phyloP scores from a whole-genome alignment of 2,329 filamentous ascomycete species.

The Pseudogymnoascus sp. region DNA sequence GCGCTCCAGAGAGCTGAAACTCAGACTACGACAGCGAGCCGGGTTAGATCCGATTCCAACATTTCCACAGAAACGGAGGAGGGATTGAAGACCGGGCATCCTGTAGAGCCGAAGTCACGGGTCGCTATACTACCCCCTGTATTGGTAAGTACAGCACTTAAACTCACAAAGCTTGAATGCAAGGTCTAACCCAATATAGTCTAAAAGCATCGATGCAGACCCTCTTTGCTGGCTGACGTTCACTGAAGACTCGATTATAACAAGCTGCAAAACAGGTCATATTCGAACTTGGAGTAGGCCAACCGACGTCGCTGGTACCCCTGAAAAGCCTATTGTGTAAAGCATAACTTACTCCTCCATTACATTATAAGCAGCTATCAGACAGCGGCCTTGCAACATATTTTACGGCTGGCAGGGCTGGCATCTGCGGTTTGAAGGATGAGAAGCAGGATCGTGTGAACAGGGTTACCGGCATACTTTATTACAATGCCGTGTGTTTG shows the following conservation, averaged over 20 bases:
- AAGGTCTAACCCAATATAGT: conserved; percentile 37
- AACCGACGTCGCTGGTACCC: conserved; percentile 14
- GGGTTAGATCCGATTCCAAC: conserved; percentile 64
- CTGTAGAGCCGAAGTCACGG: conserved; percentile 73
- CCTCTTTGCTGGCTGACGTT: conserved; percentile 89
- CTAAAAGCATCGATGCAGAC: conserved; percentile 77
- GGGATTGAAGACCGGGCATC: conserved; percentile 33
- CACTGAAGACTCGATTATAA: conserved; percentile 86
- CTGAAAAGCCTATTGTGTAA: conserved; percentile 1
- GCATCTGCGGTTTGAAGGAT: neutral
- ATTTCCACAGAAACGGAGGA: conserved; percentile 47
- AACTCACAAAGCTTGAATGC: neutral
- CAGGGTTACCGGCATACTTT: neutral
- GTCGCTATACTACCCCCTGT: conserved; percentile 87
- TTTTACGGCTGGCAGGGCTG: neutral
- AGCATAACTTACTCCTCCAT: neutral
- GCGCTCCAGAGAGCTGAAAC: conserved; percentile 52
- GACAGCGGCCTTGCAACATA: neutral
- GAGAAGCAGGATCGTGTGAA: neutral
- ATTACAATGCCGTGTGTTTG: neutral
- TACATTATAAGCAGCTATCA: neutral
- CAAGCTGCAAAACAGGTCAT: conserved; percentile 62
- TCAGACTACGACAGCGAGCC: conserved; percentile 49
- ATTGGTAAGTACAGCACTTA: conserved; percentile 48
- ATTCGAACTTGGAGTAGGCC: conserved; percentile 23